These are phyloP conservation scores for Catharanthus roseus DNA, from an alignment of 257 asterid genomes.

Conservation along the genomic window DNA sequence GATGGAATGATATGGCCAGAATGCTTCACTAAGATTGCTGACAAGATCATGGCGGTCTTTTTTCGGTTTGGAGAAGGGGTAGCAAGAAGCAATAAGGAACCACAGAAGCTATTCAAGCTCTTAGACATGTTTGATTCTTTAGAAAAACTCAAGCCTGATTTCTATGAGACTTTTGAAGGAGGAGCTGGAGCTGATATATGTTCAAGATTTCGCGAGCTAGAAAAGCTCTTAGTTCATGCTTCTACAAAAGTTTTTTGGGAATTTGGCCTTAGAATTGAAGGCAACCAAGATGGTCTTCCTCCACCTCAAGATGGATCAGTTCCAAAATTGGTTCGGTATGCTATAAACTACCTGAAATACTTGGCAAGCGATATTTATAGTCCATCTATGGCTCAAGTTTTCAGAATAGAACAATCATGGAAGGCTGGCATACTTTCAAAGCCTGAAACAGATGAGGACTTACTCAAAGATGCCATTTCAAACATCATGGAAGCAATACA, in stretches of 20 bases:
- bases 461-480: conserved; percentile 51
- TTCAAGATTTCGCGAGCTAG: conserved; percentile 56
- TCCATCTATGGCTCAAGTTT: conserved; percentile 44
- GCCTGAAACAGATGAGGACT: conserved; percentile 35
- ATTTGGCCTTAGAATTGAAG: conserved; percentile 73
- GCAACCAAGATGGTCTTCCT: conserved; percentile 57
- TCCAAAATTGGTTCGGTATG: conserved; percentile 67
- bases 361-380: conserved; percentile 43
- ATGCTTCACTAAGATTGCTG: conserved; percentile 71
- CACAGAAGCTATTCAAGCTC: conserved; percentile 84
- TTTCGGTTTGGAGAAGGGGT: conserved; percentile 87
- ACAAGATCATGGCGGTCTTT: conserved; percentile 90
- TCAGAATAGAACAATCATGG: conserved; percentile 62
- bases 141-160: conserved; percentile 46
- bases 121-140: conserved; percentile 67
- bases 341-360: conserved; percentile 64
- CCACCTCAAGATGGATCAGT: conserved; percentile 72
- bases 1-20: conserved; percentile 58
- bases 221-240: conserved; percentile 65
- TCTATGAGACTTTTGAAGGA: conserved; percentile 45
- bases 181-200: conserved; percentile 59
- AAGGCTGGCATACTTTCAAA: conserved; percentile 44
- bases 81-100: conserved; percentile 68
- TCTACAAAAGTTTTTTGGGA: conserved; percentile 63
- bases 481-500: conserved; percentile 72